Evolutionary conservation across 805 yeast genomes (phyloP).

Genomic region (Candida maesae): DNA sequence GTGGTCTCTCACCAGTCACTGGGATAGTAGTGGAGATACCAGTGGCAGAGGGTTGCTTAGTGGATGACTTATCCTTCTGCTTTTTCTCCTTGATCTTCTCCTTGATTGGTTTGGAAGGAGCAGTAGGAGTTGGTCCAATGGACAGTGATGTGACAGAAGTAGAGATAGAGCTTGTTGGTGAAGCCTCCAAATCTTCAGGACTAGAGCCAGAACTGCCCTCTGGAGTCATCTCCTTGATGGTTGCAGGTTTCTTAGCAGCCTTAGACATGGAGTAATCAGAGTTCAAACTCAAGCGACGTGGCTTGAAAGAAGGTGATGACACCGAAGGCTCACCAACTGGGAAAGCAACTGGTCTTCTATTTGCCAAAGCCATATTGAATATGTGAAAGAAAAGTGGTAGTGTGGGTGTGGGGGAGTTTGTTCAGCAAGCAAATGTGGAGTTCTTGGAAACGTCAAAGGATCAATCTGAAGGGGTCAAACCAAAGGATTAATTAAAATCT

Average conservation of each 20-base stretch:
- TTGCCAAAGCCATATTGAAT: slow-evolving; percentile 57
- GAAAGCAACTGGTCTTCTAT: slow-evolving; percentile 58
- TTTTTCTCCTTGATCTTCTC: slow-evolving; percentile 20
- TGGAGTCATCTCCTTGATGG: slow-evolving; percentile 25
- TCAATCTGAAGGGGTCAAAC: slow-evolving; percentile 3
- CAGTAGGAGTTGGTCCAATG: slow-evolving; percentile 10
- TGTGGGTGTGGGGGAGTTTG: background rate
- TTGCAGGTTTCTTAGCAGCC: slow-evolving; percentile 10
- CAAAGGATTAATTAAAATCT: slow-evolving; percentile 29
- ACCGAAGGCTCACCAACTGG: slow-evolving; percentile 34
- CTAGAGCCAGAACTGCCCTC: slow-evolving; percentile 23
- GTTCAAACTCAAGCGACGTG: slow-evolving; percentile 28
- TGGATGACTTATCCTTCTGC: slow-evolving; percentile 23
- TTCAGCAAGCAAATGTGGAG: background rate
- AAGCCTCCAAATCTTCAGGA: slow-evolving; percentile 24
- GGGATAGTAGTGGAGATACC: slow-evolving; percentile 79
- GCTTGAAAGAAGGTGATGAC: slow-evolving; percentile 28
- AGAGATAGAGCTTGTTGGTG: slow-evolving; percentile 23
- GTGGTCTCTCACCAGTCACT: slow-evolving; percentile 71
- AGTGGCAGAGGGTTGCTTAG: slow-evolving; percentile 41
- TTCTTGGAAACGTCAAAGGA: background rate
- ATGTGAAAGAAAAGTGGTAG: background rate
- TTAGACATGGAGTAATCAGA: slow-evolving; percentile 17
- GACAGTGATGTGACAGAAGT: slow-evolving; percentile 21
- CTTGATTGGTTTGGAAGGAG: slow-evolving; percentile 6